phyloP scores from a whole-genome alignment of 2,329 filamentous ascomycete species.

The Huntiella bhutanensis region DNA sequence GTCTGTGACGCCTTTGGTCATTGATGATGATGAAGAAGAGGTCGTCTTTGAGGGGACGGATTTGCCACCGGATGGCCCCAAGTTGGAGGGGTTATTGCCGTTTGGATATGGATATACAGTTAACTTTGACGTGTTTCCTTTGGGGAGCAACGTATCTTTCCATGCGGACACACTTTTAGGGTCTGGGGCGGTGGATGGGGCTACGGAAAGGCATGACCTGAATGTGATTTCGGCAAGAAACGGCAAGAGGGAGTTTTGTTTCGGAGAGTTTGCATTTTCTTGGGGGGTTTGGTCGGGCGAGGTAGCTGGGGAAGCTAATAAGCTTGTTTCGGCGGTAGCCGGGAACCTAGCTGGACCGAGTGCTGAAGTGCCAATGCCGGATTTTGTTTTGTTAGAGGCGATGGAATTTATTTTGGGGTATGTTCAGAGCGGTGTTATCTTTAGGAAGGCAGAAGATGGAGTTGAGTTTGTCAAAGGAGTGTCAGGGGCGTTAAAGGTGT shows the following conservation, averaged over 20 bases:
- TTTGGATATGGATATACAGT: slow-evolving; percentile 42
- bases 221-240: slow-evolving; percentile 17
- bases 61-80: slow-evolving; percentile 13
- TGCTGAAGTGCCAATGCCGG: slow-evolving; percentile 11
- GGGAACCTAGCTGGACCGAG: slow-evolving; percentile 23
- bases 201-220: slow-evolving; percentile 17
- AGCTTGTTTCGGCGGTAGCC: slow-evolving; percentile 39
- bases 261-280: slow-evolving; percentile 29
- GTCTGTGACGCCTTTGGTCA: slow-evolving; percentile 21
- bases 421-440: slow-evolving; percentile 24
- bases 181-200: slow-evolving; percentile 27
- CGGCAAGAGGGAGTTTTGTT: slow-evolving; percentile 22
- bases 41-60: neutral
- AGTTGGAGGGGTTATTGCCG: slow-evolving; percentile 34
- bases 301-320: slow-evolving; percentile 41
- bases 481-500: slow-evolving; percentile 10
- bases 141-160: slow-evolving; percentile 37
- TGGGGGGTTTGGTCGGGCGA: slow-evolving; percentile 40
- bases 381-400: slow-evolving; percentile 17
- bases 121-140: slow-evolving; percentile 43
- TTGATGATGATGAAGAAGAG: slow-evolving; percentile 4
- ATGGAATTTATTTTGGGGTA: slow-evolving; percentile 30
- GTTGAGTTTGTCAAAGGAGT: slow-evolving; percentile 20
- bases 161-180: slow-evolving; percentile 41
- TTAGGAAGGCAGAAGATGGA: slow-evolving; percentile 17